Evolutionary conservation across 768 basidiomycete genomes (phyloP).

Genomic region (Multifurca ochricompacta): DNA sequence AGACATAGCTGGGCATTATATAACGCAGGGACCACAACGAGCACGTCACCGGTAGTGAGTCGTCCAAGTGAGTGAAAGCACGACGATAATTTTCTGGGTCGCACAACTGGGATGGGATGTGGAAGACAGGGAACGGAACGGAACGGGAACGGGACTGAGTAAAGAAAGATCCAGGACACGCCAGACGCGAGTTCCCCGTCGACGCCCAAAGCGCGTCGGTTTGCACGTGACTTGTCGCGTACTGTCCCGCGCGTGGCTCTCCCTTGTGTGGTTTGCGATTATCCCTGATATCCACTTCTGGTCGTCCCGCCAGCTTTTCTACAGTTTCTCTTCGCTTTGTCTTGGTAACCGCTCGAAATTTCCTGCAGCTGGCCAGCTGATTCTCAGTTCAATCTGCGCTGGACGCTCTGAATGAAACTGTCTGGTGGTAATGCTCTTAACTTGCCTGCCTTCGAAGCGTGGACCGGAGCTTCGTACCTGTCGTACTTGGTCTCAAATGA

Average conservation of each 20-base stretch:
- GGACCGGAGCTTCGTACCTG: not conserved
- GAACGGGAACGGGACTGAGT: not conserved
- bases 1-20: not conserved
- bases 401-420: slow-evolving; percentile 11
- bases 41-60: not conserved
- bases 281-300: no score
- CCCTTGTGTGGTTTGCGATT: no score
- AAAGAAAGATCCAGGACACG: not conserved
- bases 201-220: slow-evolving; percentile 7
- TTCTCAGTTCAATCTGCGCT: slow-evolving; percentile 5
- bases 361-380: not conserved
- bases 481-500: not conserved
- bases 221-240: slow-evolving; percentile 4
- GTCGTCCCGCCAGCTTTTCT: not conserved
- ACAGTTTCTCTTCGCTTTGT: not conserved
- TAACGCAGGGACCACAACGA: not conserved
- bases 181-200: slow-evolving; percentile 1
- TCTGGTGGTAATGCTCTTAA: slow-evolving; percentile 11
- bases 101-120: not conserved
- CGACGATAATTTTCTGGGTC: not conserved
- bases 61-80: not conserved
- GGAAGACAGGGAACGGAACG: not conserved
- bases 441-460: slow-evolving; percentile 5
- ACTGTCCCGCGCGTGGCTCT: no score
- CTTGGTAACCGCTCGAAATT: not conserved